Conservation (phyloP, 768 basidiomycete species). For the Lentinus tigrinus region DNA sequence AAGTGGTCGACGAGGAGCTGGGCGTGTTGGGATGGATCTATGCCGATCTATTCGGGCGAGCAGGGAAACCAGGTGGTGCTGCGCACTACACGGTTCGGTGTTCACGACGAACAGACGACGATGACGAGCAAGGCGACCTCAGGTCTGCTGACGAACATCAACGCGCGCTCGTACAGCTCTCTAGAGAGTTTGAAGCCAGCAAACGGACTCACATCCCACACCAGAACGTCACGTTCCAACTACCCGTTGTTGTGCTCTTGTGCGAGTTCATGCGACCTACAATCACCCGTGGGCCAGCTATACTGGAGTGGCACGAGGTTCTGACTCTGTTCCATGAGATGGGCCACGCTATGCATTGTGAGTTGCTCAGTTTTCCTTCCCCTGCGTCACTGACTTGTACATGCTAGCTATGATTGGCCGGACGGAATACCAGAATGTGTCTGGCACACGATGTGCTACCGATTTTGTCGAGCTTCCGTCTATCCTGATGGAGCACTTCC, state of each 20-base stretch:
- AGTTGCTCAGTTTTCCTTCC: slow-evolving; percentile 33
- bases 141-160: slow-evolving; percentile 37
- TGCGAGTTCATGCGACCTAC: slow-evolving; percentile 81
- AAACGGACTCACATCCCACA: slow-evolving; percentile 61
- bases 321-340: slow-evolving; percentile 97
- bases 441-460: slow-evolving; percentile 95
- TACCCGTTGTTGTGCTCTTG: slow-evolving; percentile 88
- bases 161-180: slow-evolving; percentile 32
- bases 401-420: slow-evolving; percentile 91
- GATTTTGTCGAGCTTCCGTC: slow-evolving; percentile 98
- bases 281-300: slow-evolving; percentile 59
- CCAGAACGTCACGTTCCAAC: slow-evolving; percentile 72
- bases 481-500: slow-evolving; percentile 98
- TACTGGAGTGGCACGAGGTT: slow-evolving; percentile 91
- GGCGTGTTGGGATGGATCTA: slow-evolving; percentile 94
- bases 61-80: slow-evolving; percentile 85
- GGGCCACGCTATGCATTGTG: slow-evolving; percentile 99
- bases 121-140: slow-evolving; percentile 74
- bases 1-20: slow-evolving; percentile 86
- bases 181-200: slow-evolving; percentile 60
- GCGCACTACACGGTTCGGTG: slow-evolving; percentile 98
- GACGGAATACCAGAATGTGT: slow-evolving; percentile 96
- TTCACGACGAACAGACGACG: slow-evolving; percentile 88
- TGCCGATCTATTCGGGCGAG: slow-evolving; percentile 83
- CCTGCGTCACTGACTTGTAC: background rate